Evolutionary conservation across 2,329 filamentous ascomycete species (phyloP), one percentile per base, ranked within the genome.

Genomic region (Xylaria sp.): DNA sequence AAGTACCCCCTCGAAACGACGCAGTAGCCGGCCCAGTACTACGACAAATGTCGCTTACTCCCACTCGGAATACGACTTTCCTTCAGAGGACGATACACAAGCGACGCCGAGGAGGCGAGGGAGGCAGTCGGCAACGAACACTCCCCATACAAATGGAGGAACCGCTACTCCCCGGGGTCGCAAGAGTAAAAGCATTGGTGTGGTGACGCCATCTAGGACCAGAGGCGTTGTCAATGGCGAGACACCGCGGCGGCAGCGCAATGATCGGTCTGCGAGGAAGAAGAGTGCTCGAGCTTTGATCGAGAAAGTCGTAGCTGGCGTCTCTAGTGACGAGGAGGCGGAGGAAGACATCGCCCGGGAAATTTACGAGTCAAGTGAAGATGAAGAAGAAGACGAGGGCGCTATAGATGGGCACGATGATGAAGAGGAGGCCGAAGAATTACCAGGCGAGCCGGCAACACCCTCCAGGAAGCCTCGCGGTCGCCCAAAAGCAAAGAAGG

Each of bases 251-350:
- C 87, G 89, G 73, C 85, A 87, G 51, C 88, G 87, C 71, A 92
- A 93, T 72, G 94, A 98, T 81, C 90, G 92, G 58, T 98, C 94
- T 5, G 95, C 94, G 1, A 89, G 92, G 75, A 90, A 90, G 76
- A 98, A 97, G 84, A 97, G 93, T 78, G 92, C 92, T 25, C 87
- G 90, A 61, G 88, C 89, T 3, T 82, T 98, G 61, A 90, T 97
- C 46, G 90, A 94, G 76, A 90, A 90, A 52, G 89, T 90, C 7
- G 84, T 92, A 12, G 85, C 87, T 23, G 89, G 87, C 20, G 87
- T 84, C 9, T 85, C 86, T 31, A 91, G 89, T 75, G 91, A 94
- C 56, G 91, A 94, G 34, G 92, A 92, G 56, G 91, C 89, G 15
- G 90, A 91, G 5, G 89, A 92, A 61, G 86, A 85, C 6, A 83